phyloP scores from a whole-genome alignment of 257 asterid species.

The Salvia hispanica region DNA sequence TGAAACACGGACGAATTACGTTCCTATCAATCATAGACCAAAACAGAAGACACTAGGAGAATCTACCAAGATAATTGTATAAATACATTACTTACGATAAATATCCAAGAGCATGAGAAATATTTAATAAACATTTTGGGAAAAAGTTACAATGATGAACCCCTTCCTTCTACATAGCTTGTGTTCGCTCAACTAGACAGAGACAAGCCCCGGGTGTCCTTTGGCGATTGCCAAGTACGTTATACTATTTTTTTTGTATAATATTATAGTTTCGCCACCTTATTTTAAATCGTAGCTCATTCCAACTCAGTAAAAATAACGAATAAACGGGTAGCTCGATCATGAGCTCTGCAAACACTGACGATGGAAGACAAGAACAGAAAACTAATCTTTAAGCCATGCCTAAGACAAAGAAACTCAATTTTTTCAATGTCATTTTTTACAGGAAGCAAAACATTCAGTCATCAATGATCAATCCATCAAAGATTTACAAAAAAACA shows the following conservation, averaged over 20 bases:
- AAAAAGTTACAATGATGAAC: neutral
- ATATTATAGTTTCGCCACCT: neutral
- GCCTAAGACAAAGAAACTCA: neutral
- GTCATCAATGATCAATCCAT: constrained; percentile 14
- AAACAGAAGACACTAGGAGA: neutral
- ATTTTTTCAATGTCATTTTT: neutral
- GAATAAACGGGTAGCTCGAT: no score
- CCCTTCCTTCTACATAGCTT: neutral
- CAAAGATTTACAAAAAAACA: neutral
- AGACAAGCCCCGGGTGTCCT: neutral
- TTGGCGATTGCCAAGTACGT: no score
- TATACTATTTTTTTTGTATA: no score
- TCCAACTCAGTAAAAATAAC: neutral
- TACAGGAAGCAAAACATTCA: constrained; percentile 12
- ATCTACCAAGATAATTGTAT: neutral
- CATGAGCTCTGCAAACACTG: neutral
- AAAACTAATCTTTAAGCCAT: neutral
- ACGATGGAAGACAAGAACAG: constrained; percentile 1
- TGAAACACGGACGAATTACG: no score
- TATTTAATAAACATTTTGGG: neutral
- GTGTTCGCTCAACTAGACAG: neutral
- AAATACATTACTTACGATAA: neutral
- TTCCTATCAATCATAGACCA: neutral
- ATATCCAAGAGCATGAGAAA: constrained; percentile 8
- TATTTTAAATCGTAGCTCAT: neutral